Base-by-base conservation (phyloP, 345 rosid species). In the Atalantia buxifolia region DNA sequence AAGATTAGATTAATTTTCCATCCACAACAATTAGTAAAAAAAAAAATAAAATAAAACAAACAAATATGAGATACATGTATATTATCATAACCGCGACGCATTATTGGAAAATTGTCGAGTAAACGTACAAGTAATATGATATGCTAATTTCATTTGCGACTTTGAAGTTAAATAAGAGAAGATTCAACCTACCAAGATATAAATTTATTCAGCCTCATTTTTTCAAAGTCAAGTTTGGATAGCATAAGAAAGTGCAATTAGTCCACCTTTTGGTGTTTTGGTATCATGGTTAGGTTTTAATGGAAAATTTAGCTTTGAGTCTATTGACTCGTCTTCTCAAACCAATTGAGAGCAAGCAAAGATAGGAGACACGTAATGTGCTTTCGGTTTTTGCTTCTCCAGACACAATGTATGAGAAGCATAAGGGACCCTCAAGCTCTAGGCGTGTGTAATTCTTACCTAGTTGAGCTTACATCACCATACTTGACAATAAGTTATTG, bases 331-430 rank as follows among this genome's bases (percentile, higher is more conserved):
- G 2, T 69, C 27, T 79, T 40, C 4, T 27, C 68, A 19, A 19
- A 24, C 16, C 61, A 45, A 38, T 57, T n/a, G 50, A 40, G 69
- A 18, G 48, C 30, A 62, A 72, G 25, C n/a, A 50, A 45, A 27
- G 22, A 27, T 24, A 14, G 76, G 60, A 28, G 65, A 57, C 72
- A 61, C 36, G 30, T 18, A 70, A 60, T 60, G 45, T 30, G 61
- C 16, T 69, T 71, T 70, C 71, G 67, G 35, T 73, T 82, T 69
- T 70, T 40, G 31, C 76, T 53, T 57, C 57, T 75, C 28, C 67
- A 75, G 25, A 7, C 36, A 61, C 16, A 55, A 10, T 36, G 28
- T 30, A 36, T 0, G 45, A 40, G 21, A 57, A 73, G 63, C 28
- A 30, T 1, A 36, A 33, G 35, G 73, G 76, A 73, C 67, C 78